These are phyloP conservation scores for Botryobasidium botryosum DNA, from an alignment of 768 basidiomycete genomes.

Conservation along the genomic window DNA sequence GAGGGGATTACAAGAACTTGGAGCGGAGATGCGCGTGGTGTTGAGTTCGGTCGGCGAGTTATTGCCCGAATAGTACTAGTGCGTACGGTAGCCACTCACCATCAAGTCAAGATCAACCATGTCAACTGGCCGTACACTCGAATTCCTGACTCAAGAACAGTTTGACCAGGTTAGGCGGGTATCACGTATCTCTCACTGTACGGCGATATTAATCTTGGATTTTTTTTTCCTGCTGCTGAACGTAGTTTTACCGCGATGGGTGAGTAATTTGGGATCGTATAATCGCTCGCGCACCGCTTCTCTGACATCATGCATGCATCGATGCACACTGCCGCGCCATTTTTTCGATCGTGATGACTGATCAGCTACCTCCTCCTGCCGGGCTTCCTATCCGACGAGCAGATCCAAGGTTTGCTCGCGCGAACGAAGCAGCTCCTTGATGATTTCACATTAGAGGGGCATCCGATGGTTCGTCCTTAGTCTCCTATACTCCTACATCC, in stretches of 20 bases:
- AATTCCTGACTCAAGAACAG: constrained; percentile 39
- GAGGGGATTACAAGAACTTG: too few relatives aligned
- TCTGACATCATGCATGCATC: background rate
- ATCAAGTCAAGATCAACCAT: too few relatives aligned
- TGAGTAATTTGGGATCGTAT: constrained; percentile 19
- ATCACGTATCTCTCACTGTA: background rate
- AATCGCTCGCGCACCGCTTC: too few relatives aligned
- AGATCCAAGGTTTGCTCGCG: constrained; percentile 41
- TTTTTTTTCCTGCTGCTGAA: background rate
- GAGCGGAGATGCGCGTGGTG: too few relatives aligned
- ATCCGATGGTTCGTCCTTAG: constrained; percentile 48
- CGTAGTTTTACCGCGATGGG: constrained; percentile 45
- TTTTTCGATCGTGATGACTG: background rate
- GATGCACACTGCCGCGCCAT: background rate
- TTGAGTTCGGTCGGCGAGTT: too few relatives aligned
- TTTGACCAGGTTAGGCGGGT: constrained; percentile 32
- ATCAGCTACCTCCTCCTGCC: constrained; percentile 72
- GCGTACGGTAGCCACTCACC: too few relatives aligned
- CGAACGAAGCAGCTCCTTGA: constrained; percentile 62
- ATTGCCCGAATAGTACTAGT: too few relatives aligned
- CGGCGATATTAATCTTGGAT: constrained; percentile 8
- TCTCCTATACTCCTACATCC: background rate
- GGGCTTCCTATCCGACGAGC: constrained; percentile 43
- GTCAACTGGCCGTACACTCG: too few relatives aligned
- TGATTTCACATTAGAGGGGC: constrained; percentile 59